These are phyloP conservation scores for Saccharomyces hybrid DNA, from an alignment of 1,139 yeast genomes.

Conservation along the genomic window DNA sequence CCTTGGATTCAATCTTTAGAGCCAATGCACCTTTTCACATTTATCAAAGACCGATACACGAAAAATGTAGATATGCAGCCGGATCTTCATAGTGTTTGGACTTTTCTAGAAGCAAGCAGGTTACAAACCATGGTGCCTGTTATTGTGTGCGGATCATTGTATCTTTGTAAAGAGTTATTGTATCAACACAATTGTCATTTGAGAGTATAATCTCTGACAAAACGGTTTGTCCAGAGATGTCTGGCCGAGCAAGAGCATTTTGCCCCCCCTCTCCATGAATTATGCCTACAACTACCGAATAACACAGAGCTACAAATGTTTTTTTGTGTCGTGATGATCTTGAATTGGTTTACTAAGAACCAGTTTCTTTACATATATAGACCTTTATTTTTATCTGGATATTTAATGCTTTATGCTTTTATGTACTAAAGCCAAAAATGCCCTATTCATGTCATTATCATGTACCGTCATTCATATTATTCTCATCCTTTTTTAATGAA, in stretches of 20 bases:
- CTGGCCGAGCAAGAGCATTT: background rate
- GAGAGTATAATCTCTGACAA: background rate
- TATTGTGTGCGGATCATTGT: slow-evolving; percentile 72
- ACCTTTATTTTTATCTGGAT: too few species aligned
- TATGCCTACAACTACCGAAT: too few species aligned
- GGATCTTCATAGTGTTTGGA: slow-evolving; percentile 6
- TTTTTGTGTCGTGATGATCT: too few species aligned
- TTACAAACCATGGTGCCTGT: slow-evolving; percentile 29
- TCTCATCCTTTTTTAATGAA: too few species aligned
- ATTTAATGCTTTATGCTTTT: too few species aligned
- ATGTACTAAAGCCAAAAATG: too few species aligned
- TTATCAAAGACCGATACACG: slow-evolving; percentile 32
- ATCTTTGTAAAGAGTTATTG: slow-evolving; percentile 64
- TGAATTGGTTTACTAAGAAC: too few species aligned
- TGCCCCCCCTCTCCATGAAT: background rate
- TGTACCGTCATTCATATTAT: too few species aligned
- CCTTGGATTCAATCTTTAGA: slow-evolving; percentile 70
- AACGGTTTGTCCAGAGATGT: too few species aligned
- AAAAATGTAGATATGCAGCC: slow-evolving; percentile 26
- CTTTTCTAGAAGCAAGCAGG: background rate
- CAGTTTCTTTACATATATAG: too few species aligned
- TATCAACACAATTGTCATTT: slow-evolving; percentile 29
- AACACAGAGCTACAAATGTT: too few species aligned
- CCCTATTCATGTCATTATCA: too few species aligned
- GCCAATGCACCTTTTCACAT: slow-evolving; percentile 34